Percentiles rank a stretch among this genome's conserved stretches.
These are phyloP conservation scores for Tuber umbilicatum DNA, from an alignment of 495 filamentous ascomycete species.

Conservation along the genomic window DNA sequence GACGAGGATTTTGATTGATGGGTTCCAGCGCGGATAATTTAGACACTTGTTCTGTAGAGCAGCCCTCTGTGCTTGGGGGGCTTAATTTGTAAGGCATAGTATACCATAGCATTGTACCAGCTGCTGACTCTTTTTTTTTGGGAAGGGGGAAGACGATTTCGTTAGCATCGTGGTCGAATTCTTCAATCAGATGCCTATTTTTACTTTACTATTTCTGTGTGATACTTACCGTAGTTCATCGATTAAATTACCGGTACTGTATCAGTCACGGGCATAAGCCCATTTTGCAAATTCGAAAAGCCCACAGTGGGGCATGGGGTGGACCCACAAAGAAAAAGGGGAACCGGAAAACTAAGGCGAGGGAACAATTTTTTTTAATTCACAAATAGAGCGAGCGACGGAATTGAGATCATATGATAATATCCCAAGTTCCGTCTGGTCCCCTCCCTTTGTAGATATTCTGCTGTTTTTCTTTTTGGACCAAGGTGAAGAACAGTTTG, in stretches of 20 bases:
- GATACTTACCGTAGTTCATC: background rate
- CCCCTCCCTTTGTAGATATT: background rate
- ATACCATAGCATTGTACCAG: background rate
- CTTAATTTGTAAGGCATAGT: background rate
- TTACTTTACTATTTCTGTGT: background rate
- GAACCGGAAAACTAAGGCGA: background rate
- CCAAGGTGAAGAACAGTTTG: conserved; percentile 21
- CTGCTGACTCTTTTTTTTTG: background rate
- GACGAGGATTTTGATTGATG: background rate
- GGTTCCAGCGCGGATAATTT: background rate
- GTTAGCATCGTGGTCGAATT: background rate
- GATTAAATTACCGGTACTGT: background rate
- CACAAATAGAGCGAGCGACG: background rate
- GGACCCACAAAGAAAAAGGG: background rate
- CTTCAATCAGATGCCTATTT: background rate
- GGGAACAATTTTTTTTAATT: background rate
- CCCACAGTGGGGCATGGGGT: background rate
- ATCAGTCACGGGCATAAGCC: background rate
- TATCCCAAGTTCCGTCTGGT: background rate
- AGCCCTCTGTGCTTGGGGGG: background rate
- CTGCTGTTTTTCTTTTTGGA: background rate
- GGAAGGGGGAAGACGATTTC: background rate
- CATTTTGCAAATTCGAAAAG: background rate
- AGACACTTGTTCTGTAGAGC: background rate
- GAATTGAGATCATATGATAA: background rate